Evolutionary conservation across 345 rosid genomes (phyloP), one percentile per base, ranked within the genome.

Genomic region (Syzygium jambos): DNA sequence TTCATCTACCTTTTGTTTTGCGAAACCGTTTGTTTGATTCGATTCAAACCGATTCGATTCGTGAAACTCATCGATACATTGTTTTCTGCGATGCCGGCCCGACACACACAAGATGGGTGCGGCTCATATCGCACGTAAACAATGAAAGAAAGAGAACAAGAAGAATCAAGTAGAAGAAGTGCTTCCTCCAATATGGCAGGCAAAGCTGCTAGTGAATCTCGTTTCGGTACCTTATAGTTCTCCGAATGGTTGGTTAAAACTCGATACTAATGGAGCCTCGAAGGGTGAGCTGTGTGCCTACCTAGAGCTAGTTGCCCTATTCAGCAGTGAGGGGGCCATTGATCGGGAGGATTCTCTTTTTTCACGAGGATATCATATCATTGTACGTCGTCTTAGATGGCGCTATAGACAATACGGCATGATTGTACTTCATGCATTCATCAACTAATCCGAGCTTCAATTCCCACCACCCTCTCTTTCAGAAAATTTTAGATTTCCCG

Each of bases 321-420:
- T 59, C 7, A 0, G 7, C 16, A 0, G 11, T 6, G 46, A 6
- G 46, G 52, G 51, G 52, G 52, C 52, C 3, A 51, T 51, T 51
- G 52, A 13, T 51, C 52, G 52, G 12, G 11, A 51, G 11, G 11
- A 51, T 51, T 51, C 52, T 51, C 52, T 51, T 13, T 51, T 51
- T 11, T 51, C 11, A 9, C 3, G 3, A 11, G 61, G n/a, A 0
- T 0, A 56, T 56, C 11, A 1, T 23, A 23, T n/a, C 25, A 11
- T 56, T 59, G 0, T 5, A 57, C 15, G 0, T 59, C 65, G 1
- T 59, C 65, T 0, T 11, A 11, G 11, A 57, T 2, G 27, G 6
- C 0, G 0, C 11, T 2, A 2, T 6, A 43, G 46, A 43, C 7
- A 43, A 43, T 57, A 29, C 11, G 52, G 3, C 11, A 51, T 51